Evolutionary conservation across 2,329 filamentous ascomycete species (phyloP).

Genomic region (Rosellinia necatrix): DNA sequence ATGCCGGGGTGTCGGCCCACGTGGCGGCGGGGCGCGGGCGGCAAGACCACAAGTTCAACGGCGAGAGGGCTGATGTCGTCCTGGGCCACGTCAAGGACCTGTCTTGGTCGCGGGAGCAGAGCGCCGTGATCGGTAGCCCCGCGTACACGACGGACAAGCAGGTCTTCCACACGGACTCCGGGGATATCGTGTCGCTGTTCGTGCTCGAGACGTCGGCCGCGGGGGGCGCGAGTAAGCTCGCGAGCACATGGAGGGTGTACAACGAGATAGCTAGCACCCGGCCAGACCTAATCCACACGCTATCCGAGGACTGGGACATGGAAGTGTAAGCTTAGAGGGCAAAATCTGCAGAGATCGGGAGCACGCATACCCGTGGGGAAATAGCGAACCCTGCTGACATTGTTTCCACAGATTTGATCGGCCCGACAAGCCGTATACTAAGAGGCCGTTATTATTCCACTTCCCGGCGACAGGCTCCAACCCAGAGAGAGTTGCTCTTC

Average conservation of each 20-base stretch:
- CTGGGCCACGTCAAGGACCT: slow-evolving; percentile 68
- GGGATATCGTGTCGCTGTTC: slow-evolving; percentile 64
- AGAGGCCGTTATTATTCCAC: slow-evolving; percentile 60
- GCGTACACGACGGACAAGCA: slow-evolving; percentile 33
- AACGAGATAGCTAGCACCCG: slow-evolving; percentile 63
- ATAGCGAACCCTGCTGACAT: neutral
- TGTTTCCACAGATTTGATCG: slow-evolving; percentile 47
- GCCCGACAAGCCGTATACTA: slow-evolving; percentile 48
- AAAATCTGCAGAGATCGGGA: too few relatives aligned
- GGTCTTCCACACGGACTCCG: slow-evolving; percentile 58
- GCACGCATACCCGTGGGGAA: too few relatives aligned
- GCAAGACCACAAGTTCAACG: slow-evolving; percentile 54
- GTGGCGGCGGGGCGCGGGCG: slow-evolving; percentile 58
- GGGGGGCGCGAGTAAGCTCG: slow-evolving; percentile 63
- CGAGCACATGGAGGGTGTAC: slow-evolving; percentile 64
- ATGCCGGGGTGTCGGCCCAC: slow-evolving; percentile 63
- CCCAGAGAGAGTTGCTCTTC: slow-evolving; percentile 61
- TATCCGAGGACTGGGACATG: slow-evolving; percentile 57
- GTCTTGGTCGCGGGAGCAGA: slow-evolving; percentile 37
- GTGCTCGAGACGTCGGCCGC: slow-evolving; percentile 56
- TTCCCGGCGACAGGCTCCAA: slow-evolving; percentile 50
- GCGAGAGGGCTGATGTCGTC: slow-evolving; percentile 55
- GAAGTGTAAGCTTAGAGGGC: slow-evolving; percentile 47
- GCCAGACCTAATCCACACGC: slow-evolving; percentile 62
- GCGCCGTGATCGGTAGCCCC: slow-evolving; percentile 57